These are phyloP conservation scores for Pelargonium australe DNA, from an alignment of 441 rosid species.

Conservation along the genomic window DNA sequence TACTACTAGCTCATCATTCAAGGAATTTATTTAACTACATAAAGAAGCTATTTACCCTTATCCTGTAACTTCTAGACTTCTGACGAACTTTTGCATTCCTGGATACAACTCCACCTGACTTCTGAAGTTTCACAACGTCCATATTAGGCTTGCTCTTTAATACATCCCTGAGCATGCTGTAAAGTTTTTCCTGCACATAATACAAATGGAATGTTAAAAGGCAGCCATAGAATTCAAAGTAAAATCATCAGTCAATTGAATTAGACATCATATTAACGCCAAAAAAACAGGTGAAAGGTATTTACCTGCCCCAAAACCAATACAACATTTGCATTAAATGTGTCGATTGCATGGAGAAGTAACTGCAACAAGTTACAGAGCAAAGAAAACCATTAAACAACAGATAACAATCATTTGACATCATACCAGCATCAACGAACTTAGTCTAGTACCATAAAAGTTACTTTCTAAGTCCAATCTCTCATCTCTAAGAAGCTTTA, in stretches of 20 bases:
- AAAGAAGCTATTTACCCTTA: slow-evolving; percentile 42
- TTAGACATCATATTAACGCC: too few relatives aligned
- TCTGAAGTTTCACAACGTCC: slow-evolving; percentile 83
- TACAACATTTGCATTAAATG: slow-evolving; percentile 74
- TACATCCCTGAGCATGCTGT: slow-evolving; percentile 77
- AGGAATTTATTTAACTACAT: not conserved
- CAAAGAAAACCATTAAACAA: slow-evolving; percentile 10
- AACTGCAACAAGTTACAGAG: slow-evolving; percentile 36
- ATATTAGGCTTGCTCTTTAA: slow-evolving; percentile 54
- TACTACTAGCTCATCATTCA: not conserved
- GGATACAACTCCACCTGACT: slow-evolving; percentile 85
- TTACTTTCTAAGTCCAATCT: not conserved
- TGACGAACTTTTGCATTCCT: slow-evolving; percentile 58
- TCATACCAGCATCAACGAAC: not conserved
- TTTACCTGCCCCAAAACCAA: slow-evolving; percentile 83
- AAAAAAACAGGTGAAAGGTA: not conserved
- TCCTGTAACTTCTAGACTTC: slow-evolving; percentile 50
- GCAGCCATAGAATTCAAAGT: not conserved
- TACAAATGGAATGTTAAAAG: slow-evolving; percentile 5
- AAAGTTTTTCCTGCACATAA: slow-evolving; percentile 68
- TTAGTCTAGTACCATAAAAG: not conserved
- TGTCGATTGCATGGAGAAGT: slow-evolving; percentile 68
- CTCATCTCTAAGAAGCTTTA: slow-evolving; percentile 10
- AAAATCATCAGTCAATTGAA: too few relatives aligned
- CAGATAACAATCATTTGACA: slow-evolving; percentile 7